Percentiles rank a stretch among this genome's conserved stretches.
Evolutionary conservation across 805 yeast species (phyloP).

Genomic region (Metschnikowia hibisci): DNA sequence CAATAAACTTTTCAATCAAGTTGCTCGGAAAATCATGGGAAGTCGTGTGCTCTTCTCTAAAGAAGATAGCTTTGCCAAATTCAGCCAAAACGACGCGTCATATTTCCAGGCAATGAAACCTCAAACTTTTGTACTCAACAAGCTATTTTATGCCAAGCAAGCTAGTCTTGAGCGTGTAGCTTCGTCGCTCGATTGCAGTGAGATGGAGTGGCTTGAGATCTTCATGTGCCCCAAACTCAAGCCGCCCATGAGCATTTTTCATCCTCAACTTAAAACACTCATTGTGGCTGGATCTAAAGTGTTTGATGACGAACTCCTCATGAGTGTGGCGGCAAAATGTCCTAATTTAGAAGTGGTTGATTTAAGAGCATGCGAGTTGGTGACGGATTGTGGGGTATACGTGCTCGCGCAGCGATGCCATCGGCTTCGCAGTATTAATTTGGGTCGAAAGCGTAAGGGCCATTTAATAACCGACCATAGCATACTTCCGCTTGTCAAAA

Average conservation of each 20-base stretch:
- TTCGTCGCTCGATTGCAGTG: conserved; percentile 38
- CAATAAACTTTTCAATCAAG: conserved; percentile 59
- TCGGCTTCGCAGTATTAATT: conserved; percentile 56
- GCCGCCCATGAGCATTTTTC: conserved; percentile 43
- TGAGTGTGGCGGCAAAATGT: conserved; percentile 48
- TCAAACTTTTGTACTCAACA: conserved; percentile 60
- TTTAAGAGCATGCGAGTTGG: conserved; percentile 75
- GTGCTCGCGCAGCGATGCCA: conserved; percentile 61
- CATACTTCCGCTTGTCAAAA: conserved; percentile 51
- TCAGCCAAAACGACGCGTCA: conserved; percentile 8
- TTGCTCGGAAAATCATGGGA: conserved; percentile 53
- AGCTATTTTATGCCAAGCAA: conserved; percentile 54
- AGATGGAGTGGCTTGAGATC: conserved; percentile 67
- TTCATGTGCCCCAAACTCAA: conserved; percentile 73
- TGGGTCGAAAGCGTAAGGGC: conserved; percentile 75
- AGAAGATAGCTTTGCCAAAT: conserved; percentile 43
- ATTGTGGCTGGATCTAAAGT: conserved; percentile 68
- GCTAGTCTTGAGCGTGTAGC: conserved; percentile 48
- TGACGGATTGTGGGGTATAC: conserved; percentile 72
- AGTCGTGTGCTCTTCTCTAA: conserved; percentile 53
- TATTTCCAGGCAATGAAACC: conserved; percentile 19
- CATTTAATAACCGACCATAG: conserved; percentile 68
- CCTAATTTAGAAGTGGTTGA: conserved; percentile 65
- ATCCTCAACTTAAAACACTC: conserved; percentile 35
- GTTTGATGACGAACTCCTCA: conserved; percentile 58